Conservation (phyloP, 805 yeast genomes). For the Cyberlindnera mrakii region DNA sequence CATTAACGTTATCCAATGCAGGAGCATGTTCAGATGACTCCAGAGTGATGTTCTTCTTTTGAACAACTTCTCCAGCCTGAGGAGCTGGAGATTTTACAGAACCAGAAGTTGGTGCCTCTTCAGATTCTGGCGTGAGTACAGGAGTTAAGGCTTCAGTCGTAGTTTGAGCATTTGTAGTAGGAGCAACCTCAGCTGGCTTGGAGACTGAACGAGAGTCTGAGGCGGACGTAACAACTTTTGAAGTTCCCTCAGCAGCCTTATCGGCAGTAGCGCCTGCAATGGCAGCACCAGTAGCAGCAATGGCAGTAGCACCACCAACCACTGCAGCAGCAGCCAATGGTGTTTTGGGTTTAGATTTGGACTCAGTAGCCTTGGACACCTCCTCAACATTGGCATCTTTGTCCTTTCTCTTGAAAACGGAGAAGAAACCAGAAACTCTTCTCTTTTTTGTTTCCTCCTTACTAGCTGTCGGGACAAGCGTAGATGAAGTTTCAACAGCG, state of each 20-base stretch:
- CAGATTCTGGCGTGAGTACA: background rate
- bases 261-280: conserved; percentile 3
- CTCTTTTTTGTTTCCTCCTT: conserved; percentile 10
- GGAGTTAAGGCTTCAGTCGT: conserved; percentile 1
- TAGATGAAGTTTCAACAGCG: conserved; percentile 8
- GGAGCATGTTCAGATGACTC: background rate
- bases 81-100: background rate
- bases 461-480: background rate
- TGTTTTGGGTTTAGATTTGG: background rate
- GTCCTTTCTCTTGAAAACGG: conserved; percentile 11
- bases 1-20: conserved; percentile 11
- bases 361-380: conserved; percentile 3
- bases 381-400: conserved; percentile 1
- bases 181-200: conserved; percentile 1
- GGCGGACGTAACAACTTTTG: conserved; percentile 3
- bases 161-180: background rate
- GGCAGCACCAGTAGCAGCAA: conserved; percentile 9
- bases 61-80: background rate
- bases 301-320: conserved; percentile 8
- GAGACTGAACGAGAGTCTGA: conserved; percentile 1
- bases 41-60: background rate
- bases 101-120: background rate
- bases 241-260: conserved; percentile 4
- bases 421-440: conserved; percentile 15
- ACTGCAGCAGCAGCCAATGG: conserved; percentile 1